These are phyloP conservation scores for Boletus rufocinnamomeus DNA, from an alignment of 768 basidiomycete species.

Conservation along the genomic window DNA sequence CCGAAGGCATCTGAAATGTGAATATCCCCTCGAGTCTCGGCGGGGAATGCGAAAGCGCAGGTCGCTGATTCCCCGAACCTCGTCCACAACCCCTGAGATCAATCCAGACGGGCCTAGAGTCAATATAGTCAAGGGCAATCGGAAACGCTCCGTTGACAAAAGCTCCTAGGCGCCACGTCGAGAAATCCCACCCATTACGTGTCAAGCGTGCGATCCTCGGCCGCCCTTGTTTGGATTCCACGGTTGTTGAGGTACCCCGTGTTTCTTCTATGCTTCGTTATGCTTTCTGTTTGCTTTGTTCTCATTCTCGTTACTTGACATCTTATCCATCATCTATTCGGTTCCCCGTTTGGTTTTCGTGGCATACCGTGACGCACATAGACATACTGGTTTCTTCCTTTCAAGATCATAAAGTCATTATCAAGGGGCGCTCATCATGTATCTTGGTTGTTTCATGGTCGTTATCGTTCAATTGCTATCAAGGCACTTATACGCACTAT, in stretches of 20 bases:
- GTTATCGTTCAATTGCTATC: constrained; percentile 11
- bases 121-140: constrained; percentile 22
- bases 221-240: not conserved
- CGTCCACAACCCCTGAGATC: constrained; percentile 30
- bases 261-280: constrained; percentile 24
- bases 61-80: constrained; percentile 37
- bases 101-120: constrained; percentile 29
- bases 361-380: constrained; percentile 33
- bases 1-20: constrained; percentile 66
- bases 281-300: constrained; percentile 28
- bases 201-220: constrained; percentile 14
- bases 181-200: constrained; percentile 7
- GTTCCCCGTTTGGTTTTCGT: constrained; percentile 17
- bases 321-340: constrained; percentile 38
- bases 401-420: constrained; percentile 13
- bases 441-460: constrained; percentile 21
- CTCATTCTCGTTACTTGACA: constrained; percentile 10
- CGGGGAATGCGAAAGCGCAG: constrained; percentile 60
- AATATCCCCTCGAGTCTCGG: constrained; percentile 69
- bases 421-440: constrained; percentile 13
- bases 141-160: constrained; percentile 35
- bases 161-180: constrained; percentile 17
- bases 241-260: constrained; percentile 6
- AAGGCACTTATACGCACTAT: constrained; percentile 2
- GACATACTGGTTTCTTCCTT: constrained; percentile 10